Evolutionary conservation across 345 rosid species (phyloP).

Genomic region (Salix purpurea): DNA sequence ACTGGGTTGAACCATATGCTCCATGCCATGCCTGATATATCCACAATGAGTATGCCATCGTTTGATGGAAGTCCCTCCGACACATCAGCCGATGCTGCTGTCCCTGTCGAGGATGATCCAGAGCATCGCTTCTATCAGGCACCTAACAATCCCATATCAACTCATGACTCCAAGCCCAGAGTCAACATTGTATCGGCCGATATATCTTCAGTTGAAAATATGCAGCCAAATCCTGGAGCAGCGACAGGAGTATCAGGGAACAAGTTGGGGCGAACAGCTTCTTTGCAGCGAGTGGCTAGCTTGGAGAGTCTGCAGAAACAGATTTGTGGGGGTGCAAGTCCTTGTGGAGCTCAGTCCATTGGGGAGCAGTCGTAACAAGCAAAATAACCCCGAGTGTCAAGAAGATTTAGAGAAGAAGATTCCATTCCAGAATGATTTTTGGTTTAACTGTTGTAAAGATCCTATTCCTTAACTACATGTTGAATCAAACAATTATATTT

Average conservation of each 20-base stretch:
- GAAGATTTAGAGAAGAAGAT: constrained; percentile 4
- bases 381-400: constrained; percentile 5
- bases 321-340: constrained; percentile 48
- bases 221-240: constrained; percentile 26
- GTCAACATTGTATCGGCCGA: constrained; percentile 36
- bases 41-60: constrained; percentile 38
- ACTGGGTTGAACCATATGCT: constrained; percentile 22
- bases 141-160: constrained; percentile 24
- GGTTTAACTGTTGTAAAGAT: constrained; percentile 1
- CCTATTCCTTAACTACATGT: constrained; percentile 12
- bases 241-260: constrained; percentile 29
- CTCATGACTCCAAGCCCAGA: constrained; percentile 23
- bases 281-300: constrained; percentile 81
- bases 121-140: constrained; percentile 33
- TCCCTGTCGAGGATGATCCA: constrained; percentile 48
- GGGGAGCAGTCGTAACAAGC: constrained; percentile 19
- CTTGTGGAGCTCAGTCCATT: constrained; percentile 19
- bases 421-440: constrained; percentile 7
- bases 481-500: constrained; percentile 5
- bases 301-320: constrained; percentile 88
- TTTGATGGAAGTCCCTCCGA: constrained; percentile 49
- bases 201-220: constrained; percentile 42
- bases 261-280: constrained; percentile 62
- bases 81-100: constrained; percentile 48
- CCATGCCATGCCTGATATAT: constrained; percentile 44